phyloP scores from a whole-genome alignment of 345 rosid genomes.

The Citropsis articulata region DNA sequence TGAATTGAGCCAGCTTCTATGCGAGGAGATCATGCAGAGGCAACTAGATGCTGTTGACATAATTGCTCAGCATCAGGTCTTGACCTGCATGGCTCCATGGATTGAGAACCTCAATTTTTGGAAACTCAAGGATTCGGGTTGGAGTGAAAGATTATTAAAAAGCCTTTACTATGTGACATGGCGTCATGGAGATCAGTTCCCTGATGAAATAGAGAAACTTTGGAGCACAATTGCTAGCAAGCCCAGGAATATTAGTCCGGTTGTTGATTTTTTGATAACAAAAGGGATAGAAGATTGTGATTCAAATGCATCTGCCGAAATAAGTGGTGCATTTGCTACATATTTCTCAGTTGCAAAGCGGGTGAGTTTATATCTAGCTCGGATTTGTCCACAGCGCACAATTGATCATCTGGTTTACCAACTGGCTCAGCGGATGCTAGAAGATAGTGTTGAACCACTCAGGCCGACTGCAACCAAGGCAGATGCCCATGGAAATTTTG shows the following conservation, averaged over 20 bases:
- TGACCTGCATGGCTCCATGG: slow-evolving; percentile 99
- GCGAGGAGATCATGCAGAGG: slow-evolving; percentile 99
- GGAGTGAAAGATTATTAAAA: slow-evolving; percentile 95
- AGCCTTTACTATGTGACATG: slow-evolving; percentile 98
- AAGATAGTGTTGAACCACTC: slow-evolving; percentile 81
- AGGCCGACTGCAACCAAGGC: slow-evolving; percentile 52
- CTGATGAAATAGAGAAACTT: slow-evolving; percentile 97
- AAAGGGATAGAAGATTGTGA: slow-evolving; percentile 99
- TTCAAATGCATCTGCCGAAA: slow-evolving; percentile 97
- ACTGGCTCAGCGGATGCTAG: slow-evolving; percentile 88
- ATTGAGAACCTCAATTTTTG: slow-evolving; percentile 98
- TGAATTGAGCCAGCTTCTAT: slow-evolving; percentile 89
- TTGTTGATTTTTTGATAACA: slow-evolving; percentile 91
- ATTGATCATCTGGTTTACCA: slow-evolving; percentile 98
- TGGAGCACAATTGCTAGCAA: slow-evolving; percentile 99
- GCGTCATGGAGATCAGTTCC: slow-evolving; percentile 98
- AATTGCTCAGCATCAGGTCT: slow-evolving; percentile 98
- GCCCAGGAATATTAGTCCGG: slow-evolving; percentile 91
- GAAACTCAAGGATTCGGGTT: slow-evolving; percentile 98
- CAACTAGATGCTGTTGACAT: slow-evolving; percentile 99
- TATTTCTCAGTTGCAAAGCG: slow-evolving; percentile 99
- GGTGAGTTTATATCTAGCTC: slow-evolving; percentile 91
- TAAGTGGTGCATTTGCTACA: slow-evolving; percentile 98
- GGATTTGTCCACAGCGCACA: slow-evolving; percentile 95
- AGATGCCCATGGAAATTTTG: slow-evolving; percentile 66